A percentile compares a stretch with the other conserved stretches of the same genome.
Evolutionary conservation across 805 yeast genomes (phyloP).

Genomic region (Lipomyces japonicus): DNA sequence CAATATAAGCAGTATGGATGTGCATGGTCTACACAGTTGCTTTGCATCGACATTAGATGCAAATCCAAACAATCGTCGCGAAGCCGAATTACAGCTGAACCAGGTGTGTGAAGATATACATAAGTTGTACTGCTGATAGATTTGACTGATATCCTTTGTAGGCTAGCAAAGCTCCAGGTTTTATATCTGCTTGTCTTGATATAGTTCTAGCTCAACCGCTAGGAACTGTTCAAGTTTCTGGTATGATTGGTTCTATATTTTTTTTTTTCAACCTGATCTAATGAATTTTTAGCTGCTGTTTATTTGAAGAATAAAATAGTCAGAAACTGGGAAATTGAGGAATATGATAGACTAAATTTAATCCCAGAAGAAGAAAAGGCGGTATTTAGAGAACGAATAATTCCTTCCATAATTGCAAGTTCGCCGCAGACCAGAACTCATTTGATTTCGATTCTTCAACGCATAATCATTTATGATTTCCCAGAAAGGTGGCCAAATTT

Average conservation of each 20-base stretch:
- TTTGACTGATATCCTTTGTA: neutral
- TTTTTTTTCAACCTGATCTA: neutral
- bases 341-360: slow-evolving; percentile 35
- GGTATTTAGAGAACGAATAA: slow-evolving; percentile 61
- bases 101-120: slow-evolving; percentile 23
- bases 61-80: slow-evolving; percentile 54
- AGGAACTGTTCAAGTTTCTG: slow-evolving; percentile 25
- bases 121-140: neutral
- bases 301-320: slow-evolving; percentile 73
- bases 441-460: slow-evolving; percentile 46
- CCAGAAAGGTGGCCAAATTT: slow-evolving; percentile 55
- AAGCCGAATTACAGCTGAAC: slow-evolving; percentile 66
- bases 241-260: slow-evolving; percentile 4
- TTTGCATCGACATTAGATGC: slow-evolving; percentile 76
- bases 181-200: slow-evolving; percentile 77
- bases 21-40: slow-evolving; percentile 61
- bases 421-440: slow-evolving; percentile 45
- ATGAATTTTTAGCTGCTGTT: slow-evolving; percentile 62
- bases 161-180: slow-evolving; percentile 62
- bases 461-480: slow-evolving; percentile 51
- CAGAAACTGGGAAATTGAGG: slow-evolving; percentile 53
- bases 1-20: slow-evolving; percentile 53
- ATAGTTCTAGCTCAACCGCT: slow-evolving; percentile 47
- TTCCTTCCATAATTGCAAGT: slow-evolving; percentile 55
- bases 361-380: slow-evolving; percentile 73